Conservation (phyloP, 805 yeast species). For the Myxozyma neglecta region DNA sequence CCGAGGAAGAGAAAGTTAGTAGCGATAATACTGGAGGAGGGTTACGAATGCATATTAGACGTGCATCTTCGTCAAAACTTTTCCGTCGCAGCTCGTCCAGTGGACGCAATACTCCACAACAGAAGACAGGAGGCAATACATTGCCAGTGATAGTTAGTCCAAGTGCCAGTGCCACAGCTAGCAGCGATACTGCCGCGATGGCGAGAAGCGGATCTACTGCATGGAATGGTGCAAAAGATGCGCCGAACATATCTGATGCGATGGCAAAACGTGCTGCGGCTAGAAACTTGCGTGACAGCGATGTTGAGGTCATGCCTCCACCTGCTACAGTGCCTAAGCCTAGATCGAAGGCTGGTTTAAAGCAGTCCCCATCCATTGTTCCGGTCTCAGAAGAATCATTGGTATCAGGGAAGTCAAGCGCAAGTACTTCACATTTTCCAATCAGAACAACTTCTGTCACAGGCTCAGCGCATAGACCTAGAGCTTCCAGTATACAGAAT, state of each 20-base stretch:
- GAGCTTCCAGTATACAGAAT: conserved; percentile 32
- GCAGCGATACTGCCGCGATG: not conserved
- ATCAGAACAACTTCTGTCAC: not conserved
- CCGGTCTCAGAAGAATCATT: not conserved
- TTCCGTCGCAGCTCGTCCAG: conserved; percentile 9
- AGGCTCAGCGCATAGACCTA: conserved; percentile 5
- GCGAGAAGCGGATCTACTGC: not conserved
- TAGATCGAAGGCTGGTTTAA: not conserved
- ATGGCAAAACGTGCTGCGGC: conserved; percentile 14
- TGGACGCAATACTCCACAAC: not conserved
- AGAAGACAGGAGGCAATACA: not conserved
- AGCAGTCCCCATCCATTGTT: not conserved
- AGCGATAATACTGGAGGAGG: conserved; percentile 11
- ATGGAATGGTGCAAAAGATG: conserved; percentile 7
- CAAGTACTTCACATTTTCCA: not conserved
- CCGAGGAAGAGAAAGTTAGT: not conserved
- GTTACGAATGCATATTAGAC: conserved; percentile 10
- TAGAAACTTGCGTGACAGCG: conserved; percentile 1
- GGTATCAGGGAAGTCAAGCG: not conserved
- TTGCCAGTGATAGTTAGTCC: not conserved
- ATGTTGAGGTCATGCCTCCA: conserved; percentile 10
- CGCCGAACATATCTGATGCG: conserved; percentile 4
- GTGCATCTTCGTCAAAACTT: conserved; percentile 12
- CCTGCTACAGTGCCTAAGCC: conserved; percentile 10
- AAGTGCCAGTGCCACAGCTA: not conserved